A percentile compares a stretch with the other conserved stretches of the same genome.
Evolutionary conservation across 306 rosid species (phyloP).

Genomic region (Luffa acutangula): DNA sequence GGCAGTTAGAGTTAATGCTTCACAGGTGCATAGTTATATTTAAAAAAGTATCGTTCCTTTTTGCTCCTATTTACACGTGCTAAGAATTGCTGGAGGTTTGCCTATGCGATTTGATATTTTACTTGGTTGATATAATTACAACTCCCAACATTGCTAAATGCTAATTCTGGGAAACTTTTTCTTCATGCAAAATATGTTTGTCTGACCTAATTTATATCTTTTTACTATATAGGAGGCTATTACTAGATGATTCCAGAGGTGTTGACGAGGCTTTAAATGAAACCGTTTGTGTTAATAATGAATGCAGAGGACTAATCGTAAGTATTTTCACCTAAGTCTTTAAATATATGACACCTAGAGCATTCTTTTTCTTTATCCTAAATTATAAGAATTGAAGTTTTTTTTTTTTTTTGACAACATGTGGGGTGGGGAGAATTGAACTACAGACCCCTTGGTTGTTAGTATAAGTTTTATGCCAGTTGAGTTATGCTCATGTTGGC

Average conservation of each 20-base stretch:
- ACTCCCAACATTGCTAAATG: background rate
- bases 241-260: constrained; percentile 75
- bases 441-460: no score
- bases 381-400: background rate
- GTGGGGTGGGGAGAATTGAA: no score
- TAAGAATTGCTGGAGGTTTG: background rate
- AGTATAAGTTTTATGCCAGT: no score
- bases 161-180: background rate
- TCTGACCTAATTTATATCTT: background rate
- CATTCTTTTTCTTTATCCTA: background rate
- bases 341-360: background rate
- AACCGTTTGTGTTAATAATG: constrained; percentile 52
- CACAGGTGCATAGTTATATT: constrained; percentile 27
- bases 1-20: constrained; percentile 47
- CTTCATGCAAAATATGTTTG: background rate
- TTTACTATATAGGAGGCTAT: constrained; percentile 49
- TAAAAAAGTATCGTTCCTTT: background rate
- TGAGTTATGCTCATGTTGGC: no score
- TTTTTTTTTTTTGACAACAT: no score
- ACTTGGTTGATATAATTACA: background rate
- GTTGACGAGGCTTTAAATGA: constrained; percentile 81
- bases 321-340: constrained; percentile 14
- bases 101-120: background rate
- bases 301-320: constrained; percentile 75
- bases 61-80: background rate